These are phyloP conservation scores for Fusarium caatingaense DNA, from an alignment of 2,329 filamentous ascomycete species.

Conservation along the genomic window DNA sequence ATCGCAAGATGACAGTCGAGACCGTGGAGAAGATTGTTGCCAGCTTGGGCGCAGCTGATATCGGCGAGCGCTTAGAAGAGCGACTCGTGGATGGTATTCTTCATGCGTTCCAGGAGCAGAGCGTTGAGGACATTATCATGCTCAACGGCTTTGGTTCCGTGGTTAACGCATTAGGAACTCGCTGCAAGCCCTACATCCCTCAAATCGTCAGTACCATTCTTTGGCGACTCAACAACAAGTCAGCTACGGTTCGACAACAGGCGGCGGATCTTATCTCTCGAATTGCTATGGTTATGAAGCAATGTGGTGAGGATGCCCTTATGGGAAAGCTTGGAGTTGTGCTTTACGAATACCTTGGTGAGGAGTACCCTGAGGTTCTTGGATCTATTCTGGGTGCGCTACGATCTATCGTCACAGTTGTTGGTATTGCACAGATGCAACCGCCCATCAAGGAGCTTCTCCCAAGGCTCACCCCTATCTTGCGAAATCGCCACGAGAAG, in stretches of 20 bases:
- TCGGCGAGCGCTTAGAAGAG: conserved; percentile 92
- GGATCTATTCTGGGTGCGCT: conserved; percentile 96
- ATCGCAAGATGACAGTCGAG: conserved; percentile 99
- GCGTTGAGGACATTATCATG: conserved; percentile 94
- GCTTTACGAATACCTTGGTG: conserved; percentile 96
- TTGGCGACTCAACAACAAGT: conserved; percentile 98
- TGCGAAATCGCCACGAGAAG: conserved; percentile 98
- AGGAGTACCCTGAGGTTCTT: conserved; percentile 97
- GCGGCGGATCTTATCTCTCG: conserved; percentile 96
- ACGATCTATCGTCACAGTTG: conserved; percentile 95
- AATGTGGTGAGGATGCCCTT: conserved; percentile 94
- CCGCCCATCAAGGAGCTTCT: conserved; percentile 96
- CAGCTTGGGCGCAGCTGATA: conserved; percentile 91
- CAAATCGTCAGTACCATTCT: conserved; percentile 98
- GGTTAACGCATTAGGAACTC: conserved; percentile 91
- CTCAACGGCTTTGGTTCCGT: conserved; percentile 98
- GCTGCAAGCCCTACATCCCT: conserved; percentile 95
- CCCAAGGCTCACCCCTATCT: conserved; percentile 94
- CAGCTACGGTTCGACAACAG: conserved; percentile 94
- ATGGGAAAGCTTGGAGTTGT: conserved; percentile 96
- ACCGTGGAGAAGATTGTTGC: conserved; percentile 97
- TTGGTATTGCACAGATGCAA: conserved; percentile 98
- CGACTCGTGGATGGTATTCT: conserved; percentile 94
- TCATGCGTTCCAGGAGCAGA: conserved; percentile 97
- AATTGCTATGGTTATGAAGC: conserved; percentile 98